Evolutionary conservation across 1,284 basidiomycete species (phyloP), one percentile per base, ranked within the genome.

Genomic region (Prillingera fragicola): DNA sequence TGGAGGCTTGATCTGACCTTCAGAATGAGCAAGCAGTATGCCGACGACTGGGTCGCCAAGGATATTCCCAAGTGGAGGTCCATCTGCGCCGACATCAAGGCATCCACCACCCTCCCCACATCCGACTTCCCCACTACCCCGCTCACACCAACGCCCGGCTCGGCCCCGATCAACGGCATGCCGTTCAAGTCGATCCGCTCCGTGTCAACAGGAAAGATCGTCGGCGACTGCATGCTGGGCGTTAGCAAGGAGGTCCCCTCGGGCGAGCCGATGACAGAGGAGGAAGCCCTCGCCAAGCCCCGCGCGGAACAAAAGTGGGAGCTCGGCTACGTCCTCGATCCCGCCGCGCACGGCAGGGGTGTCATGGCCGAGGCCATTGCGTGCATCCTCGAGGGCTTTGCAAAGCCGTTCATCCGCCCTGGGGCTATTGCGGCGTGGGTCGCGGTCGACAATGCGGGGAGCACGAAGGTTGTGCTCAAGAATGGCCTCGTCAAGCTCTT

Each of bases 271-370:
- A 24, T 8, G 22, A 12, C 24, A 14, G 36, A 38, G 15, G 36
- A 13, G 8, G 29, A 38, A 6, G 32, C 47, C 14, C 29, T 45
- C 21, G 36, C 46, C 5, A 19, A 22, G 4, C 47, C 47, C 1
- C 36, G 29, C 1, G 25, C 3, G 3, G 28, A 42, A 10, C 49
- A 52, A 27, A 29, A n/a, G 5, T 56, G 48, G 48, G 31, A 35
- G n/a, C 25, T 56, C 15, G 54, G 54, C 9, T 56, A 54, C 46
- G 48, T 46, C 4, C 32, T 51, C 33, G 49, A 50, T 27, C 46
- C 45, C 8, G 46, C 28, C 13, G 37, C 25, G 17, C 33, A 42
- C 17, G 54, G 54, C 21, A 32, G 26, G 17, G 54, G 54, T 5
- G 22, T 56, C 43, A 46, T 45, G 51, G 33, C 22, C 31, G 45